Evolutionary conservation across 2,329 filamentous ascomycete genomes (phyloP), one percentile per base, ranked within the genome.

Genomic region (Colletotrichum liaoningense): DNA sequence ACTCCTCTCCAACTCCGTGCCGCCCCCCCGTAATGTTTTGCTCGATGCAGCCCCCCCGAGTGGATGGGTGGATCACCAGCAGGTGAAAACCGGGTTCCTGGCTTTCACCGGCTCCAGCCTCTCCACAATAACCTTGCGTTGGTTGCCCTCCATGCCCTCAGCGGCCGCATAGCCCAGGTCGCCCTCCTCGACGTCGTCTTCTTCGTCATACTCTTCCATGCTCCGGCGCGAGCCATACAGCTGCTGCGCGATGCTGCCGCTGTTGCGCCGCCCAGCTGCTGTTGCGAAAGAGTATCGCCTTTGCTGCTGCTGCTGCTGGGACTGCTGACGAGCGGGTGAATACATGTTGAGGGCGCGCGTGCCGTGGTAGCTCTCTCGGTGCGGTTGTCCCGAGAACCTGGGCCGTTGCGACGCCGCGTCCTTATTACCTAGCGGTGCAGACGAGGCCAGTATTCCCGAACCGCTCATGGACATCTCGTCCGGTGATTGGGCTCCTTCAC

Each of bases 121-220:
- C 87, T 99, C 97, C 60, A 99, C 95, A 86, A 99, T 98, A 60
- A 99, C 97, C 83, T 97, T 97, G 78, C 95, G 90, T 81, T 93
- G 92, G 79, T 95, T 94, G 14, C 94, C 94, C 83, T 98, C 97
- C 90, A 97, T 95, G 30, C 95, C 97, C 81, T 96, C 94, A 0
- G 97, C 97, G 1, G 95, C 96, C 12, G 95, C 95, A 83, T 97
- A 99, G 11, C 97, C 97, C 33, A 99, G 85, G 83, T 99, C 97
- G 1, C 97, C 97, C 79, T 98, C 95, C 8, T 95, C 87, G 77
- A 97, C 94, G 77, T 95, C 94, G 63, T 92, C 91, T 46, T 91
- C 90, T 84, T 84, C 80, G 35, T 78, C 42, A 49, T 49, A 49
- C 8, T 49, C 73, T 12, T 78, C 76, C 63, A 79, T 72, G 26